Conservation (phyloP, 2,329 filamentous ascomycete genomes). For the Calonectria naviculata region DNA sequence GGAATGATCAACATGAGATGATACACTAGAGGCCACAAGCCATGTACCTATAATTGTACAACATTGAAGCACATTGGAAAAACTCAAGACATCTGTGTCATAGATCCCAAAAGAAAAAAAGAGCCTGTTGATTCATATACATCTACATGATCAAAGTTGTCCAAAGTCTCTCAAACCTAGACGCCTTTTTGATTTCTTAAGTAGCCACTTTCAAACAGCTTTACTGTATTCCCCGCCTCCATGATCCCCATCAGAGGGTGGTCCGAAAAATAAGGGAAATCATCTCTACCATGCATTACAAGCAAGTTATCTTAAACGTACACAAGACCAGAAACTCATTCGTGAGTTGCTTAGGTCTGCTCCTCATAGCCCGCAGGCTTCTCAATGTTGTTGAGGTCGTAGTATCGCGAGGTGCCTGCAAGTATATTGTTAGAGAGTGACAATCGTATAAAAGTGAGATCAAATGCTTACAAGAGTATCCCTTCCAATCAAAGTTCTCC, state of each 20-base stretch:
- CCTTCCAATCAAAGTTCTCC: slow-evolving; percentile 99
- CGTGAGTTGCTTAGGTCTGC: slow-evolving; percentile 59
- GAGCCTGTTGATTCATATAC: slow-evolving; percentile 38
- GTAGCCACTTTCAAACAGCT: slow-evolving; percentile 32
- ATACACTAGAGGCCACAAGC: slow-evolving; percentile 26
- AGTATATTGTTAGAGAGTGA: slow-evolving; percentile 21
- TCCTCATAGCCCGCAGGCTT: slow-evolving; percentile 90
- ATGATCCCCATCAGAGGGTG: slow-evolving; percentile 29
- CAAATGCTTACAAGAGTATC: slow-evolving; percentile 84
- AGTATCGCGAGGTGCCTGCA: slow-evolving; percentile 80
- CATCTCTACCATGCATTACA: slow-evolving; percentile 36
- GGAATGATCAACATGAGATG: slow-evolving; percentile 16
- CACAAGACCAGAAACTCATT: slow-evolving; percentile 20
- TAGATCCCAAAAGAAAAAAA: slow-evolving; percentile 29
- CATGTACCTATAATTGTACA: slow-evolving; percentile 43
- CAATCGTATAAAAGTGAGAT: background rate
- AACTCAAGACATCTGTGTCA: slow-evolving; percentile 8
- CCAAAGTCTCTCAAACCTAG: slow-evolving; percentile 41
- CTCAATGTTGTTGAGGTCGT: slow-evolving; percentile 81
- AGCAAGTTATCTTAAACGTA: slow-evolving; percentile 35
- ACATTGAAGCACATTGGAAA: slow-evolving; percentile 28
- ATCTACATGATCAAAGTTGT: slow-evolving; percentile 43
- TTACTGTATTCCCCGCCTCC: slow-evolving; percentile 25
- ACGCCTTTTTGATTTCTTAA: slow-evolving; percentile 39
- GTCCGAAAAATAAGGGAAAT: slow-evolving; percentile 29